Evolutionary conservation across 148 eudicot genomes (phyloP).

Genomic region (Fallopia convolvulus): DNA sequence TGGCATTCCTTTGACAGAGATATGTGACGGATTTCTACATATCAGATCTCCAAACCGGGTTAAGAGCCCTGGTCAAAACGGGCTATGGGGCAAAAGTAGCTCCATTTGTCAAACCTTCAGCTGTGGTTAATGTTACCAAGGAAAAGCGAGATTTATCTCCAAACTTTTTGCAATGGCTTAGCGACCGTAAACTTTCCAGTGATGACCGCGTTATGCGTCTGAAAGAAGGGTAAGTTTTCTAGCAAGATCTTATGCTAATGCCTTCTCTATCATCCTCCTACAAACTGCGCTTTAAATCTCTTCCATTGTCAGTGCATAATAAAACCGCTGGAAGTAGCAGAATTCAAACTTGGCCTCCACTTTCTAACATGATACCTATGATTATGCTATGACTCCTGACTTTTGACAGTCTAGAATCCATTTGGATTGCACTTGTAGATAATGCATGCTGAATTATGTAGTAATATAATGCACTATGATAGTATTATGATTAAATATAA

Average conservation of each 20-base stretch:
- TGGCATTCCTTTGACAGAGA: conserved; percentile 37
- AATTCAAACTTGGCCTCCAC: too few relatives aligned
- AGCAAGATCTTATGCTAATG: background rate
- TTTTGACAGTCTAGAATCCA: too few relatives aligned
- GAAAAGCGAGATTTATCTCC: conserved; percentile 73
- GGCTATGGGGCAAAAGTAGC: conserved; percentile 95
- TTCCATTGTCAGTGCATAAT: too few relatives aligned
- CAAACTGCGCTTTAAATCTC: background rate
- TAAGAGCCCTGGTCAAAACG: conserved; percentile 87
- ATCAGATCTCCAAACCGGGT: conserved; percentile 85
- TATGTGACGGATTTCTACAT: conserved; percentile 83
- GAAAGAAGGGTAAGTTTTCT: conserved; percentile 74
- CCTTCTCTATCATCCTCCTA: background rate
- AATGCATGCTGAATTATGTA: too few relatives aligned
- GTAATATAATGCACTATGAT: too few relatives aligned
- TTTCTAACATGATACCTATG: background rate
- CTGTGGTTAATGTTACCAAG: conserved; percentile 64
- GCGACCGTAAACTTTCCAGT: conserved; percentile 81
- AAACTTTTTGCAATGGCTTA: conserved; percentile 77
- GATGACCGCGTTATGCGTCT: conserved; percentile 89
- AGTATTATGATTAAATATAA: too few relatives aligned
- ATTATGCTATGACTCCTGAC: background rate
- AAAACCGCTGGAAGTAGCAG: too few relatives aligned
- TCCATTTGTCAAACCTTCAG: conserved; percentile 62
- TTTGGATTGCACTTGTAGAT: too few relatives aligned